Percentiles rank a stretch among this genome's conserved stretches.
phyloP scores from a whole-genome alignment of 2,329 filamentous ascomycete species.

The Aotearoamyces nothofagi region DNA sequence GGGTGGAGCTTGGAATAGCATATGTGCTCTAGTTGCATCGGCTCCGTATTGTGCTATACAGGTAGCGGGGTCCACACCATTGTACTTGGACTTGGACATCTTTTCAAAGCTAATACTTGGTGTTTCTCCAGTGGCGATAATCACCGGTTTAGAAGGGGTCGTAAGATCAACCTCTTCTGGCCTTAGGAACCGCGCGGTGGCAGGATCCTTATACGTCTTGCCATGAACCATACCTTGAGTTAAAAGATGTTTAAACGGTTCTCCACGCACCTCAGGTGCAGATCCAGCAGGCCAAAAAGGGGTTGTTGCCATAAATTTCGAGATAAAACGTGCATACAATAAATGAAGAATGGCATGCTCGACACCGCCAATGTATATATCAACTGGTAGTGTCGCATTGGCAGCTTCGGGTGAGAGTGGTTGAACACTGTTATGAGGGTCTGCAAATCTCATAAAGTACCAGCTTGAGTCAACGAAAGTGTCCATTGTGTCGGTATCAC shows the following conservation, averaged over 20 bases:
- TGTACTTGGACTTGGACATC: slow-evolving; percentile 92
- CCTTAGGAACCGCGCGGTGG: slow-evolving; percentile 60
- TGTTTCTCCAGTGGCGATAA: slow-evolving; percentile 42
- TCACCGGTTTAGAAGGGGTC: slow-evolving; percentile 36
- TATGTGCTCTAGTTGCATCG: slow-evolving; percentile 72
- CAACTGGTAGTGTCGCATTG: slow-evolving; percentile 51
- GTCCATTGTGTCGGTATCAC: slow-evolving; percentile 92
- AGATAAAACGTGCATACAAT: slow-evolving; percentile 79
- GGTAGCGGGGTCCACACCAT: slow-evolving; percentile 67
- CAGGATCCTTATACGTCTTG: slow-evolving; percentile 63
- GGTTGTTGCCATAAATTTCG: slow-evolving; percentile 62
- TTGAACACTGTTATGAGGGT: slow-evolving; percentile 45
- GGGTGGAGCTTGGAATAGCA: slow-evolving; percentile 79
- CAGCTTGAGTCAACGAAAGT: slow-evolving; percentile 92
- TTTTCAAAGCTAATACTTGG: slow-evolving; percentile 65
- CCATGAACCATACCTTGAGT: slow-evolving; percentile 92
- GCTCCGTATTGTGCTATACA: slow-evolving; percentile 65
- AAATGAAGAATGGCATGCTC: slow-evolving; percentile 86
- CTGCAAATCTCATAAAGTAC: slow-evolving; percentile 75
- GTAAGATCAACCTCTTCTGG: slow-evolving; percentile 58
- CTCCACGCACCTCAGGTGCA: slow-evolving; percentile 29
- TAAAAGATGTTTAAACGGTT: slow-evolving; percentile 72
- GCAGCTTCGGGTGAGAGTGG: slow-evolving; percentile 48
- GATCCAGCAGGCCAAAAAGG: slow-evolving; percentile 27
- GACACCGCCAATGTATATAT: slow-evolving; percentile 78